Evolutionary conservation across 306 rosid genomes (phyloP).

Genomic region (Lupinus albus): DNA sequence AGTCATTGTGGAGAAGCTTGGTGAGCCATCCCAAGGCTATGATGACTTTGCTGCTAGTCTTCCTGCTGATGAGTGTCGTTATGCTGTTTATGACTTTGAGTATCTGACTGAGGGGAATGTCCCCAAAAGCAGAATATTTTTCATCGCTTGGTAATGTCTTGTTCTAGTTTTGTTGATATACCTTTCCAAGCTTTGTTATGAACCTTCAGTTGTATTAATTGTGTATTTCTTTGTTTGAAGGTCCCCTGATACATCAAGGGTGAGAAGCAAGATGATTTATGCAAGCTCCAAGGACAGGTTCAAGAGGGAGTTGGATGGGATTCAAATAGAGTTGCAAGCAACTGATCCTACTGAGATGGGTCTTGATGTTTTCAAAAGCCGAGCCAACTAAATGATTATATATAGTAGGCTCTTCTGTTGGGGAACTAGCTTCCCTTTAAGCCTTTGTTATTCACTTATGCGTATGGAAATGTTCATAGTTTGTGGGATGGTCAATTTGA

Average conservation of each 20-base stretch:
- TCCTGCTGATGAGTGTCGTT: slow-evolving; percentile 75
- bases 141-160: slow-evolving; percentile 68
- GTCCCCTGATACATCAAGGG: slow-evolving; percentile 69
- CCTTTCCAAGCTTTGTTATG: not conserved
- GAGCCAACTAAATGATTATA: slow-evolving; percentile 50
- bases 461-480: slow-evolving; percentile 46
- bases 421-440: slow-evolving; percentile 39
- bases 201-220: not conserved
- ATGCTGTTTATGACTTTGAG: slow-evolving; percentile 78
- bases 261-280: slow-evolving; percentile 65
- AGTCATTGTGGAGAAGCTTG: slow-evolving; percentile 72
- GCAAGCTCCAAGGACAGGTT: slow-evolving; percentile 73
- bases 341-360: slow-evolving; percentile 69
- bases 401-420: slow-evolving; percentile 36
- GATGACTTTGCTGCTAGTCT: slow-evolving; percentile 62
- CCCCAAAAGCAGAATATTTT: slow-evolving; percentile 81
- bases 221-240: slow-evolving; percentile 32
- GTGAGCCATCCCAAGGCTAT: slow-evolving; percentile 65
- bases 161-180: not conserved
- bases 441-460: slow-evolving; percentile 45
- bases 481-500: slow-evolving; percentile 43
- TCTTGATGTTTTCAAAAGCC: slow-evolving; percentile 71
- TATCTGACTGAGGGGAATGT: slow-evolving; percentile 66
- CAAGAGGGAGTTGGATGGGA: slow-evolving; percentile 72
- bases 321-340: slow-evolving; percentile 70